Evolutionary conservation across 1,284 basidiomycete genomes (phyloP).

Genomic region (Ustilago cynodontis): DNA sequence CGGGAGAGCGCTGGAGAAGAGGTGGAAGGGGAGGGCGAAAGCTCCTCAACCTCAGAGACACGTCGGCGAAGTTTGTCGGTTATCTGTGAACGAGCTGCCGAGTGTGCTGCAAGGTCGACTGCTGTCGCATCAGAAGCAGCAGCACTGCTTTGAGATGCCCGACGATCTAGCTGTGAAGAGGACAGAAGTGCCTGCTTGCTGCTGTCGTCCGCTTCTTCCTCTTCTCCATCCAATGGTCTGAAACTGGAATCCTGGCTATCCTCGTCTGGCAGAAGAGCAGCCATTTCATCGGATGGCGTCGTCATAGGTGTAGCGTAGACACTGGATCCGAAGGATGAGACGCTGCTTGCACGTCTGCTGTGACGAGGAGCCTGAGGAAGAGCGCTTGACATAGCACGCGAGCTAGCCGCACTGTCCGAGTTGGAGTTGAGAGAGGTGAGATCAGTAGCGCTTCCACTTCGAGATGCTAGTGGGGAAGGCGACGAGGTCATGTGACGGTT

Average conservation of each 20-base stretch:
- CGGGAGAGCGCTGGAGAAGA: slow-evolving; percentile 43
- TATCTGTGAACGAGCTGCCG: slow-evolving; percentile 18
- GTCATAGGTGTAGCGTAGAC: slow-evolving; percentile 53
- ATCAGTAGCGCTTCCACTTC: slow-evolving; percentile 35
- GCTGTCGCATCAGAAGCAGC: slow-evolving; percentile 45
- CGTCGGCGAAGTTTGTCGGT: slow-evolving; percentile 19
- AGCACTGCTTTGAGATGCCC: slow-evolving; percentile 38
- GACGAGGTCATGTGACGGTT: slow-evolving; percentile 27
- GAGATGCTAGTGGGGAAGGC: slow-evolving; percentile 43
- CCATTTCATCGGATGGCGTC: slow-evolving; percentile 54
- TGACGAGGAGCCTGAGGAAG: slow-evolving; percentile 32
- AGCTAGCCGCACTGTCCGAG: slow-evolving; percentile 17
- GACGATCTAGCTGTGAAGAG: slow-evolving; percentile 17
- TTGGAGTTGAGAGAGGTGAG: slow-evolving; percentile 24
- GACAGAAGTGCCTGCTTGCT: slow-evolving; percentile 1
- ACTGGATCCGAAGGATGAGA: slow-evolving; percentile 52
- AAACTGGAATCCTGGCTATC: slow-evolving; percentile 30
- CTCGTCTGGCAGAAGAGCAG: slow-evolving; percentile 44
- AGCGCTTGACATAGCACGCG: slow-evolving; percentile 21
- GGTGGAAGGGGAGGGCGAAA: slow-evolving; percentile 35
- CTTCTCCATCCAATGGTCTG: slow-evolving; percentile 28
- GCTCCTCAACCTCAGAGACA: slow-evolving; percentile 42
- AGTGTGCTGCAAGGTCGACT: slow-evolving; percentile 34
- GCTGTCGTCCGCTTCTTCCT: slow-evolving; percentile 1
- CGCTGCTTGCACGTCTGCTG: slow-evolving; percentile 47